Evolutionary conservation across 495 filamentous ascomycete species (phyloP).

Genomic region (Penicillium waksmanii): DNA sequence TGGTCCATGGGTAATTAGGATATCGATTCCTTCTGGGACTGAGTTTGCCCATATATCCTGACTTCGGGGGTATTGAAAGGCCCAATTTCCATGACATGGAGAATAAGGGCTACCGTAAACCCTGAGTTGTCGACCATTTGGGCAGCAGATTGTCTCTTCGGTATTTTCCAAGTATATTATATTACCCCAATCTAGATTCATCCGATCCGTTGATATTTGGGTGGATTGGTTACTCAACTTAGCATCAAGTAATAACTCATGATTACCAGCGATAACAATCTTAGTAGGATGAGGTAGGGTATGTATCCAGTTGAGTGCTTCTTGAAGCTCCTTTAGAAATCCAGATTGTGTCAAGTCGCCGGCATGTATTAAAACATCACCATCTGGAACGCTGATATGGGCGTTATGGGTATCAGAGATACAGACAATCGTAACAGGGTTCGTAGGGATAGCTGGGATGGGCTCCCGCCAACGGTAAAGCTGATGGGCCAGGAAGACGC

Average conservation of each 20-base stretch:
- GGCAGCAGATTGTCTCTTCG: conserved; percentile 47
- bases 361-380: conserved; percentile 32
- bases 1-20: conserved; percentile 74
- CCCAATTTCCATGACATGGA: conserved; percentile 45
- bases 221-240: neutral
- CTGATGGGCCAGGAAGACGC: neutral
- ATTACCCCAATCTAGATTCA: conserved; percentile 39
- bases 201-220: neutral
- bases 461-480: neutral
- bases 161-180: conserved; percentile 57
- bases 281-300: conserved; percentile 65
- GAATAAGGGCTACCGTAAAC: conserved; percentile 59
- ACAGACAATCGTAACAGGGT: conserved; percentile 12
- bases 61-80: conserved; percentile 52
- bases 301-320: conserved; percentile 66
- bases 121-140: conserved; percentile 54
- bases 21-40: conserved; percentile 67
- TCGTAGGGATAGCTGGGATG: neutral
- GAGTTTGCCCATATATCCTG: conserved; percentile 30
- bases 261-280: conserved; percentile 53
- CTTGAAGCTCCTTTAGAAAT: conserved; percentile 58
- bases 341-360: conserved; percentile 59
- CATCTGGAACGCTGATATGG: conserved; percentile 17
- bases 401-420: conserved; percentile 32
- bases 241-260: conserved; percentile 19